Conservation (phyloP, 2,329 filamentous ascomycete species). For the Chaetomium sp. region DNA sequence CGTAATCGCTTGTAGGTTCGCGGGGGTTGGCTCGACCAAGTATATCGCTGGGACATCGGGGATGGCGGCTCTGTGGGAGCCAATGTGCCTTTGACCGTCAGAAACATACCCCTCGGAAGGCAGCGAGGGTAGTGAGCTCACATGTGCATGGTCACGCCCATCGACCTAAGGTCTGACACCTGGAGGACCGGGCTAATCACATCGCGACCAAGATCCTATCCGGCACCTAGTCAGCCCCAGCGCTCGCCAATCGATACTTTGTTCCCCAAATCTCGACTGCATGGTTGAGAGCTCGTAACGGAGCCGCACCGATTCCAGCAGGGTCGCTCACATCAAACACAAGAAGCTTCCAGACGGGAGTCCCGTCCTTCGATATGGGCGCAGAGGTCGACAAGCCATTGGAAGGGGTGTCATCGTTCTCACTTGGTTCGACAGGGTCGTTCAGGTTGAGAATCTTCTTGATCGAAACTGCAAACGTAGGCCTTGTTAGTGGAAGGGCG, state of each 20-base stretch:
- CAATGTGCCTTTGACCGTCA: slow-evolving; percentile 65
- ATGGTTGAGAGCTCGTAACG: not conserved
- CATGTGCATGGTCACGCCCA: slow-evolving; percentile 98
- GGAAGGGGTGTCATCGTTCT: slow-evolving; percentile 63
- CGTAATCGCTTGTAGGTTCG: slow-evolving; percentile 82
- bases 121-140: slow-evolving; percentile 45
- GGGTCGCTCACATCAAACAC: slow-evolving; percentile 71
- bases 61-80: slow-evolving; percentile 80
- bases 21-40: slow-evolving; percentile 82
- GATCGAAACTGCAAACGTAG: slow-evolving; percentile 69
- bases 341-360: slow-evolving; percentile 92
- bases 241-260: not conserved
- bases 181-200: slow-evolving; percentile 95
- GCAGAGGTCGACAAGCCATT: slow-evolving; percentile 68
- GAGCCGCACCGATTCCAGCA: not conserved
- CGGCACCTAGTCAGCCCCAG: slow-evolving; percentile 21
- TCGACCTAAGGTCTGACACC: slow-evolving; percentile 87
- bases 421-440: slow-evolving; percentile 63
- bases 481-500: not conserved
- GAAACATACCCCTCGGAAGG: not conserved
- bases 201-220: slow-evolving; percentile 71
- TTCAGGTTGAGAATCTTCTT: slow-evolving; percentile 97
- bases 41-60: slow-evolving; percentile 97
- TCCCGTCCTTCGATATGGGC: slow-evolving; percentile 66
- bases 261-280: not conserved